phyloP scores from a whole-genome alignment of 306 rosid genomes.

The Malus asiatica region DNA sequence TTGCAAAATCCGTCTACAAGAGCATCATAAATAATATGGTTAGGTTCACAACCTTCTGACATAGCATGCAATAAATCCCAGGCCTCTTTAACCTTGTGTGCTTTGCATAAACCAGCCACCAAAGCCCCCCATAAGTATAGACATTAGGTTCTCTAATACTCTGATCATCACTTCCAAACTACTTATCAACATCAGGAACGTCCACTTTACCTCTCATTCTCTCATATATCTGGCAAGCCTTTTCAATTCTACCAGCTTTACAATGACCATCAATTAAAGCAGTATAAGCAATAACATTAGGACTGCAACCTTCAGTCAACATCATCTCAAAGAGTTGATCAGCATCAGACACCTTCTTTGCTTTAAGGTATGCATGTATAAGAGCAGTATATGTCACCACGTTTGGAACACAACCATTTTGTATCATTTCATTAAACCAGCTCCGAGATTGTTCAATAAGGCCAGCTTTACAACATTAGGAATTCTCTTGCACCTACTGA shows the following conservation, averaged over 20 bases:
- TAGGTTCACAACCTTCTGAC: slow-evolving; percentile 64
- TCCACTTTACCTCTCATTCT: slow-evolving; percentile 59
- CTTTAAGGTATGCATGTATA: slow-evolving; percentile 73
- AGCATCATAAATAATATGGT: slow-evolving; percentile 66
- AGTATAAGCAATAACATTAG: slow-evolving; percentile 65
- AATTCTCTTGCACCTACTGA: slow-evolving; percentile 82
- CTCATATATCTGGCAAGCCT: slow-evolving; percentile 69
- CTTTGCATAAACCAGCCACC: slow-evolving; percentile 89
- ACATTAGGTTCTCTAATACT: slow-evolving; percentile 50
- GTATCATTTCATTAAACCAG: slow-evolving; percentile 67
- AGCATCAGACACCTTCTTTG: slow-evolving; percentile 54
- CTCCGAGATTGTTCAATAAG: slow-evolving; percentile 70
- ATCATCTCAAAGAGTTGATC: slow-evolving; percentile 66
- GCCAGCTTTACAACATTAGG: slow-evolving; percentile 63
- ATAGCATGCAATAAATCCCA: slow-evolving; percentile 52
- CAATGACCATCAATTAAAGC: slow-evolving; percentile 84
- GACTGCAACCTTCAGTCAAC: slow-evolving; percentile 59
- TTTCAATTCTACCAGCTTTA: slow-evolving; percentile 68
- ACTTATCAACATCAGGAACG: slow-evolving; percentile 52
- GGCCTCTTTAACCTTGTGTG: slow-evolving; percentile 64
- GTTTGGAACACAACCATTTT: slow-evolving; percentile 62
- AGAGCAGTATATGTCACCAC: slow-evolving; percentile 82
- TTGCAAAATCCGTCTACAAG: slow-evolving; percentile 80
- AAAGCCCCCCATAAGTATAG: slow-evolving; percentile 74
- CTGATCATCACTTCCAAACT: slow-evolving; percentile 43